These are phyloP conservation scores for Trichoderma sp. DNA, from an alignment of 2,329 filamentous ascomycete species.

Conservation along the genomic window DNA sequence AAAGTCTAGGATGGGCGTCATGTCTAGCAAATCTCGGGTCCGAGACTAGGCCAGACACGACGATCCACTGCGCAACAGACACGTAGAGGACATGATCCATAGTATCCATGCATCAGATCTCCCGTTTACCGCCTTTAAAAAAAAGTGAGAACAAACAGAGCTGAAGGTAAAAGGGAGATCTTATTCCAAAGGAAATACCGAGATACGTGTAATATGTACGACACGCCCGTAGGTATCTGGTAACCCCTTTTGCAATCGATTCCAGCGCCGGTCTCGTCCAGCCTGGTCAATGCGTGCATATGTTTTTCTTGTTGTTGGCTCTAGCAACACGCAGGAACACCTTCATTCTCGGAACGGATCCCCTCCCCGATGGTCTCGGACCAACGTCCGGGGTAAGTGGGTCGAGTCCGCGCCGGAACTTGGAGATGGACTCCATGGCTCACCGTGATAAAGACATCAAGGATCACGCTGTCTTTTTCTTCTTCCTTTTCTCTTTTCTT, in stretches of 20 bases:
- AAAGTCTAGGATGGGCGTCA: neutral
- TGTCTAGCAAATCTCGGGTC: neutral
- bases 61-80: neutral
- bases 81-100: neutral
- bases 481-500: neutral
- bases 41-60: neutral
- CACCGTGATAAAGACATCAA: neutral
- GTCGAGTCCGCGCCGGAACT: neutral
- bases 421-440: neutral
- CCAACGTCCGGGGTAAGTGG: neutral
- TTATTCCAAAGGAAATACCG: neutral
- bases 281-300: neutral
- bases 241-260: neutral
- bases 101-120: conserved; percentile 1
- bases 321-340: neutral
- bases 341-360: neutral
- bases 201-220: neutral
- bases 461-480: fast-evolving
- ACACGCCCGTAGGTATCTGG: neutral
- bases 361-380: neutral
- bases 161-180: neutral
- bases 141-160: neutral
- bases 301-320: neutral
- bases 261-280: neutral
- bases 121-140: neutral